These are phyloP conservation scores for Globisporangium recalcitrans DNA, from an alignment of 352 stramenopile genomes.

Conservation along the genomic window DNA sequence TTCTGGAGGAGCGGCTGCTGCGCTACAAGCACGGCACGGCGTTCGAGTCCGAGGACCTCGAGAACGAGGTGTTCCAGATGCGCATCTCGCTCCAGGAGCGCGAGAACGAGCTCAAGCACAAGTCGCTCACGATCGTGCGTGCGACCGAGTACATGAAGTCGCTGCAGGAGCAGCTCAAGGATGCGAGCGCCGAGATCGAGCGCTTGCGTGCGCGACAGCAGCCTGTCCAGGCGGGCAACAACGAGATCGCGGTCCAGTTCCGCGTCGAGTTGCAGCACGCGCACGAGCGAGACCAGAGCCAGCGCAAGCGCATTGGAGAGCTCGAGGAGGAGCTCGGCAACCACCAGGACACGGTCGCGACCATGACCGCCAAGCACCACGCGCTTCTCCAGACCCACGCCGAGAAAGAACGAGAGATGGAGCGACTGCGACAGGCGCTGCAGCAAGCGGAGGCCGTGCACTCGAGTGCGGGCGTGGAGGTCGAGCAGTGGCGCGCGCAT, in stretches of 20 bases:
- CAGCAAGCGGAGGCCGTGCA: conserved; percentile 35
- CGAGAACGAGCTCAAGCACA: conserved; percentile 55
- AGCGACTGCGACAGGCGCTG: conserved; percentile 31
- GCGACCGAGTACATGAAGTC: conserved; percentile 54
- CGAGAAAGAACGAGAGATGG: conserved; percentile 28
- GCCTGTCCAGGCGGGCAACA: neutral
- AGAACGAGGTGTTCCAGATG: conserved; percentile 55
- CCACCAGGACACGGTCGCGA: conserved; percentile 25
- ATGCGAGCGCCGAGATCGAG: conserved; percentile 24
- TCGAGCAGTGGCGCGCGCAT: conserved; percentile 38
- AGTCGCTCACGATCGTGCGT: conserved; percentile 50
- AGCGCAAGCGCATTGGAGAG: conserved; percentile 22
- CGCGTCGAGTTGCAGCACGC: conserved; percentile 32
- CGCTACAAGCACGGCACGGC: conserved; percentile 56
- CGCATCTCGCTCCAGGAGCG: conserved; percentile 55
- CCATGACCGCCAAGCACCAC: conserved; percentile 28
- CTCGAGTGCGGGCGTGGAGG: conserved; percentile 29
- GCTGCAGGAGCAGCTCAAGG: conserved; percentile 38
- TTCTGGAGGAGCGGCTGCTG: conserved; percentile 52
- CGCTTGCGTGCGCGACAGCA: conserved; percentile 18
- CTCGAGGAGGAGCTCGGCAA: conserved; percentile 33
- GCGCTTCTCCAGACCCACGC: conserved; percentile 25
- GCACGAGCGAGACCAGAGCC: conserved; percentile 28
- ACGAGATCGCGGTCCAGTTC: conserved; percentile 35
- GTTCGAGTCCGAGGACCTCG: conserved; percentile 53